Evolutionary conservation across 805 yeast species (phyloP), one percentile per base, ranked within the genome.

Genomic region (Ogataea pini): DNA sequence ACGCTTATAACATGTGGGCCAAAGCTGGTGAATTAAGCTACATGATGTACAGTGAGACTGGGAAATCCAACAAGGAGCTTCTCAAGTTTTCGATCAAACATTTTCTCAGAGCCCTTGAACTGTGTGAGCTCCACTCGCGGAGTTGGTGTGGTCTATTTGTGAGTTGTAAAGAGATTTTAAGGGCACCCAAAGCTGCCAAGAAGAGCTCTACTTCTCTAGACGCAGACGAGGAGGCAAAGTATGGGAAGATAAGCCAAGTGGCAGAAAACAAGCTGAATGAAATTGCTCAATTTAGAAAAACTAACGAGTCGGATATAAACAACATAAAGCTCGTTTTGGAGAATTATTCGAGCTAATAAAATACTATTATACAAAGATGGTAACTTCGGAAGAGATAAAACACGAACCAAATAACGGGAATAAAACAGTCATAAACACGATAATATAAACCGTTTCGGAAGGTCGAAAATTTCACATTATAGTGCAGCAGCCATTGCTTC

Each of bases 71-170:
- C 28, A 47, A 40, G 22, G 56, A 55, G 36, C 36, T 44, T 16
- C 45, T 57, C 44, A 51, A 41, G 27, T 50, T 55, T 24, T 61
- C 73, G 1, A 47, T 62, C 18, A 72, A 82, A 56, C 76, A 80
- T 59, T 86, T 79, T 54, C 68, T 85, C 46, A 78, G 95, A 55
- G 69, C 90, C 7, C 82, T 89, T 5, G 98, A 94, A 65, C 71
- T 91, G 32, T 83, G 89, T 58, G 86, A 85, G 38, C 71, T 73
- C 27, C 86, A 80, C 62, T 67, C 78, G 17, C 76, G 89, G 54
- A 86, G 89, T 13, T 91, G 64, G 64, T 55, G 67, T 54, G 69
- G 69, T 2, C 53, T 62, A 16, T 51, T 50, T 29, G 61, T 59
- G 12, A 34, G 60, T 12, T 47, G 59, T 18, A 20, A 45, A 8